Percentiles rank a stretch among this genome's conserved stretches.
Evolutionary conservation across 805 yeast species (phyloP).

Genomic region (Clavispora fructus): DNA sequence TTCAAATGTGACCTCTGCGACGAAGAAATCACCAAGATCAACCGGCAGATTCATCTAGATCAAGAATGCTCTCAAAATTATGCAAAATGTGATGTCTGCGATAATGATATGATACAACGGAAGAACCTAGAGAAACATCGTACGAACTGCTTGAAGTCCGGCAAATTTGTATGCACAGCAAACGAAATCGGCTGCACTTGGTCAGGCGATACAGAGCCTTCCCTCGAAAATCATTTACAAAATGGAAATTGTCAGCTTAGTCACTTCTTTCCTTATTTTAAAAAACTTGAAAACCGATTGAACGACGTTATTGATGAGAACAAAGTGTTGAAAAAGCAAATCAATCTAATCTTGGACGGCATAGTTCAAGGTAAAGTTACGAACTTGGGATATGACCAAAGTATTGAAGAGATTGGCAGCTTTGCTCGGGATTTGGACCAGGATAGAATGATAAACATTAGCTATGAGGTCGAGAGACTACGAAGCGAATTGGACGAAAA

Average conservation of each 20-base stretch:
- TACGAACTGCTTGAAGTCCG: conserved; percentile 35
- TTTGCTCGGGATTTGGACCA: conserved; percentile 19
- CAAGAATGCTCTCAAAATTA: conserved; percentile 37
- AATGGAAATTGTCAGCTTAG: conserved; percentile 28
- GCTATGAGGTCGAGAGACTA: conserved; percentile 41
- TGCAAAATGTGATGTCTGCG: conserved; percentile 37
- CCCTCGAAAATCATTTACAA: conserved; percentile 31
- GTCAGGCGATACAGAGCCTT: conserved; percentile 33
- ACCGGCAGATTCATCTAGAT: conserved; percentile 30
- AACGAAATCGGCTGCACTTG: conserved; percentile 46
- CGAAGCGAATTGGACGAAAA: conserved; percentile 38
- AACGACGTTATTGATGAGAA: conserved; percentile 31
- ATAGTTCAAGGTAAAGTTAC: conserved; percentile 46
- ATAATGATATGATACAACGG: conserved; percentile 36
- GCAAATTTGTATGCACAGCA: conserved; percentile 44
- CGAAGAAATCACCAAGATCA: conserved; percentile 20
- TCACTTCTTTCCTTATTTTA: conserved; percentile 23
- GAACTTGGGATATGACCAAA: conserved; percentile 44
- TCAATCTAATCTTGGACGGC: conserved; percentile 42
- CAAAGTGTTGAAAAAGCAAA: conserved; percentile 34
- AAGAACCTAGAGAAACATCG: conserved; percentile 37
- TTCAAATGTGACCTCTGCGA: conserved; percentile 36
- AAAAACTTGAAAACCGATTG: conserved; percentile 21
- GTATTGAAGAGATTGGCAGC: conserved; percentile 41
- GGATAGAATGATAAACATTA: conserved; percentile 27